These are phyloP conservation scores for Candida nemodendra DNA, from an alignment of 805 yeast genomes.

Conservation along the genomic window DNA sequence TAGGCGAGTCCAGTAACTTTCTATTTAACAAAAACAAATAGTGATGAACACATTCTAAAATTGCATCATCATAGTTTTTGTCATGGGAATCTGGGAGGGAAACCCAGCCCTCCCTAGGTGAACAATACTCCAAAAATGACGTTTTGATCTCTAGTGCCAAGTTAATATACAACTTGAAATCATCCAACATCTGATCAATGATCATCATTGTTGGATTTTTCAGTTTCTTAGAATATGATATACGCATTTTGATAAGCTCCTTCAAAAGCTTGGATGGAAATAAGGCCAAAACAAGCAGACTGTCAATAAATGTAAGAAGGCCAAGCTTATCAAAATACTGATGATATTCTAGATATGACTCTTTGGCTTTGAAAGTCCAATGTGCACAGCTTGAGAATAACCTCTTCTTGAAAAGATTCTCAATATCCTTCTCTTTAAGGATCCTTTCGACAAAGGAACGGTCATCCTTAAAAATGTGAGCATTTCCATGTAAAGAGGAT, in stretches of 20 bases:
- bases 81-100: constrained; percentile 63
- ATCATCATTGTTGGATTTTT: constrained; percentile 90
- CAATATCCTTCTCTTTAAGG: constrained; percentile 76
- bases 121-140: constrained; percentile 59
- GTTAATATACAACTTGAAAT: constrained; percentile 72
- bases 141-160: constrained; percentile 74
- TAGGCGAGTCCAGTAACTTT: constrained; percentile 76
- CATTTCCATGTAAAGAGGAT: constrained; percentile 10
- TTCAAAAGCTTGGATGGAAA: constrained; percentile 80
- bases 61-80: constrained; percentile 57
- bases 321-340: constrained; percentile 64
- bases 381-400: constrained; percentile 70
- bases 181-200: constrained; percentile 91
- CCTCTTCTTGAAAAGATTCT: constrained; percentile 66
- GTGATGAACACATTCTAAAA: constrained; percentile 71
- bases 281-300: constrained; percentile 60
- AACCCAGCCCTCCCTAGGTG: constrained; percentile 64
- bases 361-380: constrained; percentile 78
- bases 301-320: constrained; percentile 68
- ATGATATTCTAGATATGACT: constrained; percentile 62
- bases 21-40: constrained; percentile 68
- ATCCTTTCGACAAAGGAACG: constrained; percentile 79
- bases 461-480: constrained; percentile 53
- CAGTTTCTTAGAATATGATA: constrained; percentile 73
- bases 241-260: constrained; percentile 71